Evolutionary conservation across 129 eudicot species (phyloP).

Genomic region (Flaveria trinervia): DNA sequence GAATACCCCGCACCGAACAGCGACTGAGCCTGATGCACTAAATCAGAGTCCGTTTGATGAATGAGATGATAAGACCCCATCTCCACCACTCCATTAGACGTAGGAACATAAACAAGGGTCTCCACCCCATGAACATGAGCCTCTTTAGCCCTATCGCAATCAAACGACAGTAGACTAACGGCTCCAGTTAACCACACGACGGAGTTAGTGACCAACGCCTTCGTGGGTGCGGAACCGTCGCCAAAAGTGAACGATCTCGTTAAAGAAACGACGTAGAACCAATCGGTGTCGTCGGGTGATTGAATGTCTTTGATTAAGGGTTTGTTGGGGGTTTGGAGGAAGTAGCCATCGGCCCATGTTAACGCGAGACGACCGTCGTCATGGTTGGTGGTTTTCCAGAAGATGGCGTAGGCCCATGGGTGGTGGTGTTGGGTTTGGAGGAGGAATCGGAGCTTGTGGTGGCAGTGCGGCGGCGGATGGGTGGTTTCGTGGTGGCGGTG

Average conservation of each 20-base stretch:
- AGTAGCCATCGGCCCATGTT: slow-evolving; percentile 65
- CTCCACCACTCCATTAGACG: slow-evolving; percentile 60
- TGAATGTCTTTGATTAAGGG: neutral
- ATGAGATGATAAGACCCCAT: slow-evolving; percentile 56
- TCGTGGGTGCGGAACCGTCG: slow-evolving; percentile 53
- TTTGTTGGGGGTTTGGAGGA: slow-evolving; percentile 31
- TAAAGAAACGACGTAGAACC: slow-evolving; percentile 64
- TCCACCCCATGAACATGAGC: slow-evolving; percentile 67
- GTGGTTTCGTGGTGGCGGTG: neutral
- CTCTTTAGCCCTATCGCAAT: slow-evolving; percentile 67
- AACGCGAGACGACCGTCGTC: slow-evolving; percentile 27
- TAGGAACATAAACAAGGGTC: slow-evolving; percentile 62
- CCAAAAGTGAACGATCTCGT: slow-evolving; percentile 44
- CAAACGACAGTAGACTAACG: slow-evolving; percentile 35
- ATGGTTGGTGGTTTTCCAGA: slow-evolving; percentile 50
- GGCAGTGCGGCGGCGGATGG: neutral
- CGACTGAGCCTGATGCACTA: slow-evolving; percentile 45
- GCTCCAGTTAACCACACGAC: slow-evolving; percentile 59
- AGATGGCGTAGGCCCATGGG: slow-evolving; percentile 67
- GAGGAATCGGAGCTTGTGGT: slow-evolving; percentile 49
- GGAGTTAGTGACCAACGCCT: slow-evolving; percentile 44
- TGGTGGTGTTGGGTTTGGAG: slow-evolving; percentile 50
- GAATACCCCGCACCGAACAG: slow-evolving; percentile 37
- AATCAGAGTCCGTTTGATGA: slow-evolving; percentile 37
- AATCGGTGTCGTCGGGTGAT: slow-evolving; percentile 50